Evolutionary conservation across 2,329 filamentous ascomycete genomes (phyloP).

Genomic region (Dactylellina cionopaga): DNA sequence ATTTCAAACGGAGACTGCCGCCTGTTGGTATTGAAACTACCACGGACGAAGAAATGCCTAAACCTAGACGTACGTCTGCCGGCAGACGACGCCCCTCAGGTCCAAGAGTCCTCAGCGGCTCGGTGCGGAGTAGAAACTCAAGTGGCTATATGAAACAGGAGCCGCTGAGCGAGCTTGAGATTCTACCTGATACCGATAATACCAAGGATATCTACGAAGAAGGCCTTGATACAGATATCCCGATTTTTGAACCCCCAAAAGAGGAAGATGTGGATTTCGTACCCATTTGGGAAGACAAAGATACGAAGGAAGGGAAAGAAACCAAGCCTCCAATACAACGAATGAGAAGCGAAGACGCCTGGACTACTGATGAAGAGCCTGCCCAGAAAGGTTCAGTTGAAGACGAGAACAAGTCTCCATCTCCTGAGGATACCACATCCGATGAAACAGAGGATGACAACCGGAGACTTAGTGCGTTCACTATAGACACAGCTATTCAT

Average conservation of each 20-base stretch:
- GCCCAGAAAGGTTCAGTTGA: neutral
- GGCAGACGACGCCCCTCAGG: constrained; percentile 29
- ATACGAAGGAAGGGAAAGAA: constrained; percentile 26
- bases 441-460: constrained; percentile 27
- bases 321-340: constrained; percentile 4
- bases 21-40: constrained; percentile 42
- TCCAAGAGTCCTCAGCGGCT: constrained; percentile 24
- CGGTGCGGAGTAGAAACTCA: constrained; percentile 26
- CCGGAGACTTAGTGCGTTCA: constrained; percentile 42
- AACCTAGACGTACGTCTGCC: constrained; percentile 15
- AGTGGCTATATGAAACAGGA: constrained; percentile 46
- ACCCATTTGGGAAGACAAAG: constrained; percentile 44
- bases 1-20: constrained; percentile 41
- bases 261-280: constrained; percentile 34
- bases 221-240: constrained; percentile 30
- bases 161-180: constrained; percentile 45
- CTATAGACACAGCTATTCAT: constrained; percentile 40
- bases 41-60: constrained; percentile 47
- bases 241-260: constrained; percentile 29
- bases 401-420: neutral
- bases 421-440: neutral
- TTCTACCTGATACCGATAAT: constrained; percentile 12
- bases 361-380: constrained; percentile 41
- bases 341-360: constrained; percentile 41
- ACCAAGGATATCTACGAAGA: constrained; percentile 37